Base-by-base conservation (phyloP, 192 early-diverging fungal species). In the Coemansia guatemalensis region DNA sequence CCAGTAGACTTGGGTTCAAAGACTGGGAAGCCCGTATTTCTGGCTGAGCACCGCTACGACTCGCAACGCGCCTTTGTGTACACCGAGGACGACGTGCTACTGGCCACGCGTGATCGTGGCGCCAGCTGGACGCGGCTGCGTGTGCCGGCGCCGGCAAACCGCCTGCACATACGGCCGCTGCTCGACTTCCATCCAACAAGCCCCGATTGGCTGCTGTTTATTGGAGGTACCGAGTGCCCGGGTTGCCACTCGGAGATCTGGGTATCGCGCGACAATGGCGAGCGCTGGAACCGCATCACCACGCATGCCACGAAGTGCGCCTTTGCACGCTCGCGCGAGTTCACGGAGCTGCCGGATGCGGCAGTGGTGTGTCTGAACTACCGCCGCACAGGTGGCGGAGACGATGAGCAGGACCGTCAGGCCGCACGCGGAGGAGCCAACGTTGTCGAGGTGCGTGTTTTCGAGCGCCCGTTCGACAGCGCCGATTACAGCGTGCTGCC, bases 151-250 rank as follows among this genome's bases (percentile, higher is more conserved):
- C 60, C 68, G 3, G 92, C 88, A 53, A 96, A 93, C 69, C 78
- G 61, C 14, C 62, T 93, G 52, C 83, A 81, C 21, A 71, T 90
- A 11, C 69, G 73, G 23, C 88, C 84, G 11, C 67, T 95, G 5
- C 24, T 99, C 1, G 94, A 97, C 72, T 97, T 95, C 59, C 94
- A 96, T 69, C 92, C 95, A 2, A 75, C 75, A 8, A 85, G 97
- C 60, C 71, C 85, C 7, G 94, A 98, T 68, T 98, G 93, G 91
- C 81, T 95, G 50, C 71, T 95, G 6, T 94, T 88, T 83, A 74
- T 94, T 7, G 92, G 87, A 23, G 87, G 89, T 33, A 83, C 71
- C 9, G 22, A 56, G 3, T 74, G 76, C 18, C 64, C 74, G 6
- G 67, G 68, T 21, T 93, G 89, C 71, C 86, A 89, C 74, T 89